Percentiles rank a stretch among this genome's conserved stretches.
These are phyloP conservation scores for Harrya chromipes DNA, from an alignment of 768 basidiomycete species.

Conservation along the genomic window DNA sequence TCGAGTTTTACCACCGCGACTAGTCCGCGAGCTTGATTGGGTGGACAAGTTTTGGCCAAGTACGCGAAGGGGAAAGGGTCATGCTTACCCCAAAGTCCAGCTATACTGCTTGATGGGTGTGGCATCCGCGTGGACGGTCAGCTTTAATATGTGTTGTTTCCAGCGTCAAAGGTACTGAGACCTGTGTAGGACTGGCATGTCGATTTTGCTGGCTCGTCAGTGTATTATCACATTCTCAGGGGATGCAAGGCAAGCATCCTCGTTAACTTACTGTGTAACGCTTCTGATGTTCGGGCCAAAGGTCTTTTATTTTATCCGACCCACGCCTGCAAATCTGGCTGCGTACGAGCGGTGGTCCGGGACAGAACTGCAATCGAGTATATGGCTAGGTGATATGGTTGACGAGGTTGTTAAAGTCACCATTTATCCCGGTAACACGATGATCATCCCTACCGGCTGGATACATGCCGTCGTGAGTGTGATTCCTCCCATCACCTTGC, in stretches of 20 bases:
- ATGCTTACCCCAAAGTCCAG: slow-evolving; percentile 89
- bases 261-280: neutral
- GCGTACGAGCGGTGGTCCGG: slow-evolving; percentile 96
- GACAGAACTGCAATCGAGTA: slow-evolving; percentile 79
- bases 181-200: slow-evolving; percentile 88
- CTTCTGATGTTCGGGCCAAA: slow-evolving; percentile 29
- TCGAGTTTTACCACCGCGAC: slow-evolving; percentile 73
- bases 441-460: slow-evolving; percentile 97
- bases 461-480: slow-evolving; percentile 90
- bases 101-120: slow-evolving; percentile 98
- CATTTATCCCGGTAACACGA: slow-evolving; percentile 73
- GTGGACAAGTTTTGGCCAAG: slow-evolving; percentile 94
- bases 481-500: neutral
- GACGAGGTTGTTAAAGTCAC: slow-evolving; percentile 89
- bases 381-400: slow-evolving; percentile 91
- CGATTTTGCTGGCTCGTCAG: slow-evolving; percentile 96
- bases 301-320: slow-evolving; percentile 94
- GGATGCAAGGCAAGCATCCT: slow-evolving; percentile 67
- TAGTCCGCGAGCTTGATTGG: slow-evolving; percentile 93
- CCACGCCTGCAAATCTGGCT: slow-evolving; percentile 78
- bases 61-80: slow-evolving; percentile 66
- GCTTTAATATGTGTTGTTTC: slow-evolving; percentile 24
- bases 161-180: neutral
- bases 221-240: slow-evolving; percentile 92
- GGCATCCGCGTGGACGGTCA: slow-evolving; percentile 87